Evolutionary conservation across 345 rosid species (phyloP), one percentile per base, ranked within the genome.

Genomic region (Populus deltoides): DNA sequence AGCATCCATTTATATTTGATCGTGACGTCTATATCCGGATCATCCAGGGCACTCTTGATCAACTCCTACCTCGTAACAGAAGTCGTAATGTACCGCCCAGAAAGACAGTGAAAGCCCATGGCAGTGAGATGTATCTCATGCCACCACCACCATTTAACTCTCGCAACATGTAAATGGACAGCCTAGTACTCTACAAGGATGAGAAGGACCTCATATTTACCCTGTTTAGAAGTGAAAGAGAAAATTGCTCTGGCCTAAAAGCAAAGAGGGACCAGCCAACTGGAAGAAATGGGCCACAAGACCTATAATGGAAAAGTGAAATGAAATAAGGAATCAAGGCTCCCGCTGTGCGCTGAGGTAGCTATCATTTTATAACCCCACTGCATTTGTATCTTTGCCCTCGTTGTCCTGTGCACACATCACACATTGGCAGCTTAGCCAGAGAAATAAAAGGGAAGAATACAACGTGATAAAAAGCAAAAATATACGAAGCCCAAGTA

Each of bases 261-360:
- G 3, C 18, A 15, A 53, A 41, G 73, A 66, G 45, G 76, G 78
- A 27, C 85, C 77, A 49, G 38, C 79, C 77, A 68, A 69, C 75
- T 71, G 68, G 59, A 22, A 10, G 3, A 63, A 9, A 77, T 82
- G 85, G 84, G 82, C 84, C 83, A 80, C 72, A 12, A 67, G 79
- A 70, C 80, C 70, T 72, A 4, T 65, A 10, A 36, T 63, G 6
- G 49, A 13, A 71, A 69, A 22, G 45, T 27, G 22, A 11, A 1
- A 17, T 24, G 29, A 5, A 2, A 11, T 7, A 9, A 45, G 62
- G 3, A 49, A 39, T 31, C 1, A n/a, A 81, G 85, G 78, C 68
- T 79, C 83, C 66, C 86, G 36, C 29, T 27, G 22, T 8, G 31
- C 29, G 47, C 53, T 25, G 65, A 17, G 24, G 22, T 47, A 36